phyloP scores from a whole-genome alignment of 306 rosid species.

The Prunus mira region DNA sequence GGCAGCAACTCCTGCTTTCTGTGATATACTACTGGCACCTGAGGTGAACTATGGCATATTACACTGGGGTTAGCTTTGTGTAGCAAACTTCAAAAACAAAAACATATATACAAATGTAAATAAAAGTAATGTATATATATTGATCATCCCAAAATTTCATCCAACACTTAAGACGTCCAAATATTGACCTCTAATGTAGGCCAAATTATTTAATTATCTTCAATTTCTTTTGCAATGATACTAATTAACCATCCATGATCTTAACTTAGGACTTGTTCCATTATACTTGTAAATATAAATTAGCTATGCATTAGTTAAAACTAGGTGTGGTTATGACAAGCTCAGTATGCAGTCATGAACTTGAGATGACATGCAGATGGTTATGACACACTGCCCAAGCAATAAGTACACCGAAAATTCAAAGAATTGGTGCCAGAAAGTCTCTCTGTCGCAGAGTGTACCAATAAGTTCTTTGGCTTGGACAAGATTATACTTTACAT shows the following conservation, averaged over 20 bases:
- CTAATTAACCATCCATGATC: neutral
- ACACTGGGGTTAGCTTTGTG: slow-evolving; percentile 22
- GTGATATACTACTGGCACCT: slow-evolving; percentile 90
- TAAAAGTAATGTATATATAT: too few relatives aligned
- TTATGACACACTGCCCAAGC: too few relatives aligned
- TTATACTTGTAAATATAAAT: neutral
- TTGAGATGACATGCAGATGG: too few relatives aligned
- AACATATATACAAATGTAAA: neutral
- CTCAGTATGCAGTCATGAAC: too few relatives aligned
- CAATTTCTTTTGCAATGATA: neutral
- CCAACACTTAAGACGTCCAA: slow-evolving; percentile 12
- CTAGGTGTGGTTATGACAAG: neutral
- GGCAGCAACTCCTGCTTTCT: slow-evolving; percentile 95
- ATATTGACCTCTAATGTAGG: neutral
- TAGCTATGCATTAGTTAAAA: neutral
- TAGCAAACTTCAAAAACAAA: neutral
- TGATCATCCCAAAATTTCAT: neutral
- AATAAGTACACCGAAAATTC: too few relatives aligned
- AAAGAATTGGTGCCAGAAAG: too few relatives aligned
- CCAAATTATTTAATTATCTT: neutral
- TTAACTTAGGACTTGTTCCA: neutral
- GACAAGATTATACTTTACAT: too few relatives aligned
- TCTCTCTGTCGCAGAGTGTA: too few relatives aligned
- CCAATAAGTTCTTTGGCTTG: too few relatives aligned
- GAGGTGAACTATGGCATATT: slow-evolving; percentile 68